Base-by-base conservation (phyloP, 164 flowering plant genomes). In the Berberis thunbergii region DNA sequence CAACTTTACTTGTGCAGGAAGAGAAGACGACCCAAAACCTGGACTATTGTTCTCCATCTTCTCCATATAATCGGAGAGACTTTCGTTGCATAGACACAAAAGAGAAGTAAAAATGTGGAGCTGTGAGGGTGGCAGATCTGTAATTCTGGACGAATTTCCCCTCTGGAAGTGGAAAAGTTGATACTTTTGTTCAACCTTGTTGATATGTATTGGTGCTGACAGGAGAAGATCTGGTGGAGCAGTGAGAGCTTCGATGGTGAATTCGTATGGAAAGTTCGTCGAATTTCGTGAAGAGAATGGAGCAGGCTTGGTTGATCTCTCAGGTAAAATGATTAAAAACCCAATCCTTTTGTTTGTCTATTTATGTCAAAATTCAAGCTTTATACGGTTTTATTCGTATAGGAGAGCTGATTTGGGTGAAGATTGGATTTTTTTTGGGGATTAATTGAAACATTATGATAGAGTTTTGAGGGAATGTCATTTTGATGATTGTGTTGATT, bases 231-330 rank as follows among this genome's bases (percentile, higher is more conserved):
- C 48, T 46, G 49, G 11, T 53, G 26, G 55, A 9, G 63, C 72
- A 3, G 60, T 57, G 45, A 80, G 82, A 61, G 88, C 92, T 67
- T 86, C 96, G 1, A 64, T 70, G 76, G 87, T 86, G 52, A 83
- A 86, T 69, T 86, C 96, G 0, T 73, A 75, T 39, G n/a, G 91
- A 75, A 54, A 81, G 83, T 71, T 83, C 91, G 38, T 79, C 88
- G n/a, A 70, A 84, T 60, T 86, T 89, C 70, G 79, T 61, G 45
- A 79, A 79, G 70, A 83, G 96, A 7, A 83, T 81, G 79, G 96
- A 89, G 69, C 83, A 76, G 59, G 87, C 91, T 1, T 89, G 96
- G 96, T 46, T 79, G 45, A 89, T 86, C 53, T 81, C 89, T 62
- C 85, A 89, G 91, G 96, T 89, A 57, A 4, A 49, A 43, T 13